Conservation (phyloP, 2,329 filamentous ascomycete genomes). For the Blastomyces parvus region DNA sequence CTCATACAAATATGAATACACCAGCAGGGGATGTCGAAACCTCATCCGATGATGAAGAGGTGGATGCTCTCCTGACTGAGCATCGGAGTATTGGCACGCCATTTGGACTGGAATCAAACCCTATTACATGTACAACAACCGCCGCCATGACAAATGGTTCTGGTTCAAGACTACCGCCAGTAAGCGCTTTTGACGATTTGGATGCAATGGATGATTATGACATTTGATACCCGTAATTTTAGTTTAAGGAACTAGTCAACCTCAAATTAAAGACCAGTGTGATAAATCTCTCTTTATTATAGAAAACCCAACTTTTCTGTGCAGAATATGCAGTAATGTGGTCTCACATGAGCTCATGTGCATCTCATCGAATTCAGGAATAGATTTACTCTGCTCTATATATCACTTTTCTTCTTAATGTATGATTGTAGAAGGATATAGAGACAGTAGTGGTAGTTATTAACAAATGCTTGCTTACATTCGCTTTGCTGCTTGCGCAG, state of each 20-base stretch:
- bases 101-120: not conserved
- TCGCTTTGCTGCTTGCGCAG: too few relatives aligned
- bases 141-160: not conserved
- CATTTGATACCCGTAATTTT: slow-evolving; percentile 1
- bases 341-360: too few relatives aligned
- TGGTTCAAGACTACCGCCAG: not conserved
- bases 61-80: slow-evolving; percentile 8
- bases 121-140: not conserved
- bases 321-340: too few relatives aligned
- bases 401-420: too few relatives aligned
- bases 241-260: not conserved
- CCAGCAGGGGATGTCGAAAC: not conserved
- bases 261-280: not conserved
- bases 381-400: too few relatives aligned
- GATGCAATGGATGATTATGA: slow-evolving; percentile 8
- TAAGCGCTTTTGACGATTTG: slow-evolving; percentile 4
- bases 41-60: slow-evolving; percentile 1
- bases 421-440: too few relatives aligned
- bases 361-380: too few relatives aligned
- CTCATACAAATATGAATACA: not conserved
- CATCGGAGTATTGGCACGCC: not conserved
- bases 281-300: too few relatives aligned
- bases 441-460: too few relatives aligned
- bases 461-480: too few relatives aligned
- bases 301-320: too few relatives aligned